Conservation (phyloP, 1,284 basidiomycete species). For the Melanopsichium pennsylvanicum region DNA sequence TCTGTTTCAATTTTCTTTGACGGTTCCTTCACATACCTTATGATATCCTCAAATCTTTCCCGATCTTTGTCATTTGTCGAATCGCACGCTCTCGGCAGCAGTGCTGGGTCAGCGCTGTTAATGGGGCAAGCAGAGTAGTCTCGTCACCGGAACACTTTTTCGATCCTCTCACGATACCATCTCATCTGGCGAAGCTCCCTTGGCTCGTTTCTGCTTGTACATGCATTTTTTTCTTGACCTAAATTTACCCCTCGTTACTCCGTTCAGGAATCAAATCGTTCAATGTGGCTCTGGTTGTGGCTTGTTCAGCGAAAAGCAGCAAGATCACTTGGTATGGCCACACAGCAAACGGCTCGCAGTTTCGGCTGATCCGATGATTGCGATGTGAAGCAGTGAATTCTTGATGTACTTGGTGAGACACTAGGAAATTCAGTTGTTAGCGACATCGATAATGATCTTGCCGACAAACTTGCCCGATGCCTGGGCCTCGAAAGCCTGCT, state of each 20-base stretch:
- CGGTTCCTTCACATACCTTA: too few species aligned
- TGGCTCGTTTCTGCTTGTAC: constrained; percentile 7
- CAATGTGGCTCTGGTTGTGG: not conserved
- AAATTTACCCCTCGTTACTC: too few species aligned
- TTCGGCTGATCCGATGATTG: too few species aligned
- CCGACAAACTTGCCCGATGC: constrained; percentile 31
- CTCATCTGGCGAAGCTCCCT: constrained; percentile 6
- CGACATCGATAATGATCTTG: constrained; percentile 41
- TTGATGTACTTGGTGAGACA: too few species aligned
- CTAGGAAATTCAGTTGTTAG: too few species aligned
- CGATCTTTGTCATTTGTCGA: not conserved
- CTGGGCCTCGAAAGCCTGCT: constrained; percentile 31
- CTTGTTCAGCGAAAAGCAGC: too few species aligned
- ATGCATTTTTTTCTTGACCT: constrained; percentile 1
- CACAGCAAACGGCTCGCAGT: too few species aligned
- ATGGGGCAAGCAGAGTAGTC: too few species aligned
- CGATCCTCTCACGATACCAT: not conserved
- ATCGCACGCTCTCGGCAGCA: not conserved
- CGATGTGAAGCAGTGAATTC: too few species aligned
- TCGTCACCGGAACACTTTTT: not conserved
- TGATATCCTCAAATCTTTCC: not conserved
- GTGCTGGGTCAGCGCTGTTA: too few species aligned
- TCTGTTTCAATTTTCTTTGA: too few species aligned
- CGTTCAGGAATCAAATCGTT: not conserved
- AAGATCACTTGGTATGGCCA: too few species aligned